Conservation (phyloP, 2,329 filamentous ascomycete species). For the Penicillium glabrum region DNA sequence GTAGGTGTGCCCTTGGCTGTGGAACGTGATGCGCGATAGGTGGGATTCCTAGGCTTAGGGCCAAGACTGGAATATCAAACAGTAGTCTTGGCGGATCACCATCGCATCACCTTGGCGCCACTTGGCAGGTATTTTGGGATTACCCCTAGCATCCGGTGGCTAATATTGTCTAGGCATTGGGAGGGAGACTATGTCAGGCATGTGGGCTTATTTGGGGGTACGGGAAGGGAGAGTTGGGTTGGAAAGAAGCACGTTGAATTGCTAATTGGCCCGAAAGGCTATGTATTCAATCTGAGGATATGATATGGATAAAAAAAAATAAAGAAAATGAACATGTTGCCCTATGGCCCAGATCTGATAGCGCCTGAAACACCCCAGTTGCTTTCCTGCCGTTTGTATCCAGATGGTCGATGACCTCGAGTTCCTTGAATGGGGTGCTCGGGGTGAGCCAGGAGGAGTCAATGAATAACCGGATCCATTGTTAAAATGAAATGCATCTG, state of each 20-base stretch:
- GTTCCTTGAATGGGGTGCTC: background rate
- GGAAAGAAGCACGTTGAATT: constrained; percentile 4
- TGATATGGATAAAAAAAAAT: background rate
- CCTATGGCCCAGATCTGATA: constrained; percentile 12
- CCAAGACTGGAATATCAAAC: constrained; percentile 25
- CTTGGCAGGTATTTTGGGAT: constrained; percentile 22
- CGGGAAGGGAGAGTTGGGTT: background rate
- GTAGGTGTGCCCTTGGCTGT: constrained; percentile 10
- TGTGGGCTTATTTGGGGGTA: background rate
- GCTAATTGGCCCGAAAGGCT: constrained; percentile 5
- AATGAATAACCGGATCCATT: constrained; percentile 6
- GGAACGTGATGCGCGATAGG: constrained; percentile 13
- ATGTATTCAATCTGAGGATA: constrained; percentile 2
- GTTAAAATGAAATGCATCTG: constrained; percentile 11
- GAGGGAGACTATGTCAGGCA: constrained; percentile 6
- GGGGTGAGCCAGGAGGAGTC: constrained; percentile 6
- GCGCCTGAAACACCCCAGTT: constrained; percentile 16
- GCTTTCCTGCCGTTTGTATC: constrained; percentile 9
- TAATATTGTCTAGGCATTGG: constrained; percentile 14
- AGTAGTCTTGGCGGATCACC: constrained; percentile 25
- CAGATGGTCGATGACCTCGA: background rate
- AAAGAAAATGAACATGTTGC: constrained; percentile 2
- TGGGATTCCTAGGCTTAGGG: constrained; percentile 14
- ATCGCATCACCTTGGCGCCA: constrained; percentile 20
- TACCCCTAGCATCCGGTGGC: constrained; percentile 17